Evolutionary conservation across 371 early-diverging fungal genomes (phyloP), one percentile per base, ranked within the genome.

Genomic region (Thermomucor indicae-seudaticae): DNA sequence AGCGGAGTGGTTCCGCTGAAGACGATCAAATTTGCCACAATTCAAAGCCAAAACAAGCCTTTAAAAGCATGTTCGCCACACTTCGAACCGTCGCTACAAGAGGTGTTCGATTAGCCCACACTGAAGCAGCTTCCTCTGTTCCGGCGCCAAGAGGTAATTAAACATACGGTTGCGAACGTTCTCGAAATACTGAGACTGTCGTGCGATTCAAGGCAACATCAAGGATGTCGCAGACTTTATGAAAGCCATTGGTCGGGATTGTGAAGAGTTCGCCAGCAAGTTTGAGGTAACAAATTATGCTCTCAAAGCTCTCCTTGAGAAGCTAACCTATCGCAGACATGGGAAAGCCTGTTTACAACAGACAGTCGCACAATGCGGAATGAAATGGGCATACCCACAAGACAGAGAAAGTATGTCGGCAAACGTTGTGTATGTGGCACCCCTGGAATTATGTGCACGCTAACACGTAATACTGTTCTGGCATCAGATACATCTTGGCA

Each of bases 311-410:
- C 17, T 17, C 37, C n/a, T n/a, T 46, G 32, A 10, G n/a, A 24
- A 24, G 35, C n/a, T 35, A 29, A 31, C 29, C 11, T 23, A 20
- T 24, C 14, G 4, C 62, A 79, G 80, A 52, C 64, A 52, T 86
- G 86, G 86, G 78, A 81, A n/a, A 69, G 77, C 39, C 48, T 86
- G 30, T 86, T 86, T 40, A 75, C 65, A 1, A 62, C 73, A 4
- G 54, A 57, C 25, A 69, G 78, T 16, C 48, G 56, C 16, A 58
- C 49, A 2, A 72, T 86, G 84, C 75, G 78, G 48, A 51, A 53
- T 27, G 78, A 79, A 14, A 44, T 55, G 37, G 56, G 53, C 23
- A 61, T 61, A 19, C 52, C 52, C 19, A 55, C 61, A n/a, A 55
- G 49, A 27, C 55, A 61, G 29, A 42, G 61, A 40, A 61, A 55